Conservation (phyloP, 768 basidiomycete species). For the Phanerochaete carnosa region DNA sequence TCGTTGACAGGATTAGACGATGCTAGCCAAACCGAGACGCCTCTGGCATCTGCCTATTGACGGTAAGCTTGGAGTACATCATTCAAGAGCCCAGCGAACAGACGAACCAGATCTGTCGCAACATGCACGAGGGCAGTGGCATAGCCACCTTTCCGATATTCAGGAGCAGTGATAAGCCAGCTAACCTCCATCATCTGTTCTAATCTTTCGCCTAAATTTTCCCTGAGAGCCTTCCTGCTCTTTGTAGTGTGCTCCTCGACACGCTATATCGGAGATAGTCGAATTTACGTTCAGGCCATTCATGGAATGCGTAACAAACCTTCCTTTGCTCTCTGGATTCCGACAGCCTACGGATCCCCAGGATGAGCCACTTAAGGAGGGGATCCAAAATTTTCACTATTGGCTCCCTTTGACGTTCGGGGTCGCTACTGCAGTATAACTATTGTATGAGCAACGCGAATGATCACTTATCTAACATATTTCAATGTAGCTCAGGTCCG, state of each 20-base stretch:
- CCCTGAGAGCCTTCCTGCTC: not conserved
- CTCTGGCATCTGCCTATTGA: slow-evolving; percentile 12
- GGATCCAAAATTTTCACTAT: not conserved
- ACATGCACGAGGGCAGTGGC: slow-evolving; percentile 2
- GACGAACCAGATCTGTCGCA: not conserved
- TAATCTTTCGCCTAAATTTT: not conserved
- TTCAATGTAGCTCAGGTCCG: too few species aligned
- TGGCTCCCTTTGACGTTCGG: not conserved
- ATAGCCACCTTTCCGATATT: slow-evolving; percentile 4
- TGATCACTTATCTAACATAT: not conserved
- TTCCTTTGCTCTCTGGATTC: not conserved
- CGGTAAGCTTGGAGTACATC: not conserved
- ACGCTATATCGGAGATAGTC: not conserved
- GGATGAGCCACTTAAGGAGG: not conserved
- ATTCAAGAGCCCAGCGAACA: not conserved
- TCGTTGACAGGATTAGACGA: slow-evolving; percentile 11
- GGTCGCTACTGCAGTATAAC: not conserved
- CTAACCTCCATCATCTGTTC: slow-evolving; percentile 1
- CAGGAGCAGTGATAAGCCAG: not conserved
- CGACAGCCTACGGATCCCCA: not conserved
- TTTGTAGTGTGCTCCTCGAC: not conserved
- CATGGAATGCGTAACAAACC: not conserved
- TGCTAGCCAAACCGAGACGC: slow-evolving; percentile 7
- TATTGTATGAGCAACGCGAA: not conserved
- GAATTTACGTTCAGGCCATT: not conserved